Evolutionary conservation across 805 yeast species (phyloP).

Genomic region (Starmerella tilneyi): DNA sequence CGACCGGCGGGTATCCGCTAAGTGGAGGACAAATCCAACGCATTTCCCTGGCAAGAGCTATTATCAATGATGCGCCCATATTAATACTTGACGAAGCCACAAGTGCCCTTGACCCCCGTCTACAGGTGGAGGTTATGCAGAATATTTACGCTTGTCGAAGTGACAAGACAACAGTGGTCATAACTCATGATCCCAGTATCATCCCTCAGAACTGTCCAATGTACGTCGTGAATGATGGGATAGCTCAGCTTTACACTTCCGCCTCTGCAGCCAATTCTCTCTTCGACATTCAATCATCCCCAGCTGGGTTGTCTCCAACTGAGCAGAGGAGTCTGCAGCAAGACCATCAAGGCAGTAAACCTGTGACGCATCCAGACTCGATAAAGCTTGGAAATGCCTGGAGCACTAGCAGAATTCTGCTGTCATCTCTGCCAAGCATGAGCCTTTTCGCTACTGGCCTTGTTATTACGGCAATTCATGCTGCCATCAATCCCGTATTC

Average conservation of each 20-base stretch:
- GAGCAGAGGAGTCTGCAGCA: no score
- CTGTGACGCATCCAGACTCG: no score
- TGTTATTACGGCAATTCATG: conserved; percentile 43
- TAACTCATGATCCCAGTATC: conserved; percentile 66
- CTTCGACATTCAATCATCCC: no score
- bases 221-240: conserved; percentile 50
- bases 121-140: conserved; percentile 39
- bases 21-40: conserved; percentile 92
- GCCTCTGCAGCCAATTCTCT: not conserved
- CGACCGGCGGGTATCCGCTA: conserved; percentile 36
- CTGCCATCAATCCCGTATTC: conserved; percentile 63
- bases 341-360: no score
- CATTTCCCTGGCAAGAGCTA: conserved; percentile 75
- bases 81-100: conserved; percentile 77
- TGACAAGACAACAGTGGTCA: conserved; percentile 63
- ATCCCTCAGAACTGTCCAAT: conserved; percentile 51
- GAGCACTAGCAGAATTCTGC: not conserved
- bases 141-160: conserved; percentile 50
- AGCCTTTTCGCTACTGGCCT: conserved; percentile 41
- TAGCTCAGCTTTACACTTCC: conserved; percentile 26
- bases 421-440: conserved; percentile 20
- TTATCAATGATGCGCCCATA: conserved; percentile 59
- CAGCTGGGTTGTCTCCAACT: no score
- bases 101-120: conserved; percentile 61
- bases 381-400: no score